Conservation (phyloP, 805 yeast species). For the Pichia heedii region DNA sequence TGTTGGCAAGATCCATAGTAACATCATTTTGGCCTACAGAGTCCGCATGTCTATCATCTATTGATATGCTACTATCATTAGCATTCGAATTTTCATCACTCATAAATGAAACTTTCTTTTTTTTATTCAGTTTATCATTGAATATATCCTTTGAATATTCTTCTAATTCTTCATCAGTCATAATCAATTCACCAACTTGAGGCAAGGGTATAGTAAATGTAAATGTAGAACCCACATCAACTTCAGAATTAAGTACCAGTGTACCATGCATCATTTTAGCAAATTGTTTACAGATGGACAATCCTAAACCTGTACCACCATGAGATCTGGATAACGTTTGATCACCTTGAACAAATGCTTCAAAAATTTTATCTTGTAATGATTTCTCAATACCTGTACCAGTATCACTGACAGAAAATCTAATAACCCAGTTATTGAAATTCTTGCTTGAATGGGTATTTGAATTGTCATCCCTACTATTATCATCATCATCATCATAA, state of each 20-base stretch:
- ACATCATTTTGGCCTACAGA: not conserved
- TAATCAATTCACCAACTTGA: conserved; percentile 49
- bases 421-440: conserved; percentile 43
- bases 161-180: conserved; percentile 23
- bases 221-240: conserved; percentile 81
- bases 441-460: conserved; percentile 19
- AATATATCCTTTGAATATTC: conserved; percentile 59
- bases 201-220: conserved; percentile 69
- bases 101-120: conserved; percentile 32
- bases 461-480: not conserved
- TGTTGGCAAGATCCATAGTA: conserved; percentile 8
- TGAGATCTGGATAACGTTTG: conserved; percentile 83
- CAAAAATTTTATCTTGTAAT: conserved; percentile 77
- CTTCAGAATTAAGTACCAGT: conserved; percentile 58
- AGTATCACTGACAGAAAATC: conserved; percentile 74
- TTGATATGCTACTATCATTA: not conserved
- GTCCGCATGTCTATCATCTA: not conserved
- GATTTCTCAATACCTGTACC: conserved; percentile 91
- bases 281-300: conserved; percentile 80
- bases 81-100: conserved; percentile 6
- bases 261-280: conserved; percentile 85
- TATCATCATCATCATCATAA: not conserved
- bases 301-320: conserved; percentile 95
- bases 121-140: conserved; percentile 46
- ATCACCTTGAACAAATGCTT: conserved; percentile 96